Base-by-base conservation (phyloP, 306 rosid genomes). In the Vicia faba region DNA sequence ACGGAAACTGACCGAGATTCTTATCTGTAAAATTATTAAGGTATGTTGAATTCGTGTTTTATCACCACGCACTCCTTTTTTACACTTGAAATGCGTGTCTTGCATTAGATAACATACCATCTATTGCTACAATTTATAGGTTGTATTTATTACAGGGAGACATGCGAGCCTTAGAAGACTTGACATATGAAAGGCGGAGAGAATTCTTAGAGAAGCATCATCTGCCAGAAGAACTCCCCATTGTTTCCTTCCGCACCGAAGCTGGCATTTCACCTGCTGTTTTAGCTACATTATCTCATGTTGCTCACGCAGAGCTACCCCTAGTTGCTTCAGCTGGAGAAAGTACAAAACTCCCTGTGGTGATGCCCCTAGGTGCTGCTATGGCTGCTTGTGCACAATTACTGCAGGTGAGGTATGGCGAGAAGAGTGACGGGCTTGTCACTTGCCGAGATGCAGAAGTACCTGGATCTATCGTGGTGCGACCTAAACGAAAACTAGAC, bases 321-420 rank as follows among this genome's bases (percentile, higher is more conserved):
- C 0, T 44, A 65, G 80, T 73, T 20, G 82, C 85, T 36, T 76
- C 96, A 5, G 79, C 74, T 0, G 88, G 87, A 8, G 87, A 88
- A 54, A 58, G 85, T 13, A 63, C 92, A 44, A 86, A 85, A 75
- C 87, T 95, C 49, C 97, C 99, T 0, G 96, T 95, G 28, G 83
- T 95, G 66, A 71, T 95, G 3, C 99, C 99, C 46, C 84, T 95
- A 12, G 97, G 99, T 16, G 97, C 99, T 5, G 96, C 95, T 31
- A 85, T 95, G 97, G 97, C 99, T 49, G 95, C 97, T 69, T 90
- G 95, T 56, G 97, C 99, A 12, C 97, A 95, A 87, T 82, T 95
- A 66, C 83, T 91, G 36, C 97, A 88, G 77, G 48, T 79, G 56
- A 84, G 99, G 74, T 95, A 95, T 19, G 86, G 92, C 0, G 93